phyloP scores from a whole-genome alignment of 371 early-diverging fungal species.

The Rhizomucor pusillus region DNA sequence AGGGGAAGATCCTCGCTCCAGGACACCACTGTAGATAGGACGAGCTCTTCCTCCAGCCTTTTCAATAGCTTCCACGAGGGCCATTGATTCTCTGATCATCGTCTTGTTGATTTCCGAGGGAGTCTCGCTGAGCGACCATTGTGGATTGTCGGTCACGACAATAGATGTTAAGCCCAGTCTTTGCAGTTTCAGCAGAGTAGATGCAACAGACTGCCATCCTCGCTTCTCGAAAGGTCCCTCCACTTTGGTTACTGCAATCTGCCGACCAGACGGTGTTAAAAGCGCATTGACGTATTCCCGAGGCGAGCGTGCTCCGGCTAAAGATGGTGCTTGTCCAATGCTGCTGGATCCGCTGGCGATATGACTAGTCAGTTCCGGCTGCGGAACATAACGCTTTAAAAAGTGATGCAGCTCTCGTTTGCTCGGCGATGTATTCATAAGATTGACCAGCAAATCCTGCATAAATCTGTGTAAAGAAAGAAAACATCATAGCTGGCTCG shows the following conservation, averaged over 20 bases:
- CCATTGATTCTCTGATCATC: conserved; percentile 59
- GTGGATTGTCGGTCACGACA: conserved; percentile 59
- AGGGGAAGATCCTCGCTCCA: conserved; percentile 16
- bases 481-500: neutral
- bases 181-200: conserved; percentile 67
- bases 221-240: conserved; percentile 52
- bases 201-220: conserved; percentile 52
- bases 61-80: conserved; percentile 73
- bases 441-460: conserved; percentile 50
- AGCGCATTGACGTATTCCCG: conserved; percentile 52
- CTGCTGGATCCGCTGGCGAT: neutral
- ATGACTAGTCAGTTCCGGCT: conserved; percentile 19
- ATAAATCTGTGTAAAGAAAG: neutral
- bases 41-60: conserved; percentile 74
- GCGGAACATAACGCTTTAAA: conserved; percentile 59
- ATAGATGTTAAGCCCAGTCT: conserved; percentile 72
- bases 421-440: conserved; percentile 70
- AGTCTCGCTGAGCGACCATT: conserved; percentile 30
- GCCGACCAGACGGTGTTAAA: conserved; percentile 41
- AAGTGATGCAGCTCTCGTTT: conserved; percentile 78
- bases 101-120: conserved; percentile 33
- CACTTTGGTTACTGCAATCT: conserved; percentile 62
- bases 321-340: neutral
- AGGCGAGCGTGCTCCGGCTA: conserved; percentile 22
- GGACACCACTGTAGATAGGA: conserved; percentile 45